Evolutionary conservation across 1,284 basidiomycete species (phyloP).

Genomic region (Rhodotorula sp.): DNA sequence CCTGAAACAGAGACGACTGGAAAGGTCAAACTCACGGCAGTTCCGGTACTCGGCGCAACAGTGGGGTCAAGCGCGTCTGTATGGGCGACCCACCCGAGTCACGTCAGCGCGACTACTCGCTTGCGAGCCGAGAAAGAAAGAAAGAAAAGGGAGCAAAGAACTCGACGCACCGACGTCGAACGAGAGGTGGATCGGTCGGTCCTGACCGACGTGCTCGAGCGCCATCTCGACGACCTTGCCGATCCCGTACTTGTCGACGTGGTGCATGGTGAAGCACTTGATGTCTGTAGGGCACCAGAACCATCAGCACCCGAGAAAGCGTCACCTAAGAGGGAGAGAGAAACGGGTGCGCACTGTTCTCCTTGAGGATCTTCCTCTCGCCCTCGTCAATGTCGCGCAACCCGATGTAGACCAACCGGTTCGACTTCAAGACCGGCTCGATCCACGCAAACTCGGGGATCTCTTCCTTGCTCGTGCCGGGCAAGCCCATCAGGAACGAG

Average conservation of each 20-base stretch:
- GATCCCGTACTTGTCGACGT: slow-evolving; percentile 95
- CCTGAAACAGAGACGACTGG: slow-evolving; percentile 44
- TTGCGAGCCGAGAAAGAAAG: not conserved
- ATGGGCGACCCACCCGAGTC: slow-evolving; percentile 47
- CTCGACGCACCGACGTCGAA: slow-evolving; percentile 73
- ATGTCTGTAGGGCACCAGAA: slow-evolving; percentile 56
- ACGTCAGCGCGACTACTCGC: not conserved
- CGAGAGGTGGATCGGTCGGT: slow-evolving; percentile 86
- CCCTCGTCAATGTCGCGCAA: slow-evolving; percentile 88
- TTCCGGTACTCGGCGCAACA: slow-evolving; percentile 93
- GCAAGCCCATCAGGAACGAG: slow-evolving; percentile 69
- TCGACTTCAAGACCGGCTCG: slow-evolving; percentile 66
- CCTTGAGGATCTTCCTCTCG: slow-evolving; percentile 82
- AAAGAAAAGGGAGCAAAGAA: not conserved
- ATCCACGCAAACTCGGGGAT: slow-evolving; percentile 71
- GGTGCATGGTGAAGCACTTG: slow-evolving; percentile 96
- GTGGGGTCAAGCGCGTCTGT: slow-evolving; percentile 64
- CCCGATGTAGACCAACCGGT: slow-evolving; percentile 87
- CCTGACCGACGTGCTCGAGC: slow-evolving; percentile 83
- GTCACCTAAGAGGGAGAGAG: no score
- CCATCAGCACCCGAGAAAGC: no score
- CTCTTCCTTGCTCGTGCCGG: slow-evolving; percentile 48
- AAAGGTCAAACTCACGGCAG: slow-evolving; percentile 57
- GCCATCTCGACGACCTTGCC: slow-evolving; percentile 94
- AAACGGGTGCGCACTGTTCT: slow-evolving; percentile 56